Conservation (phyloP, 2,329 filamentous ascomycete genomes). For the Madurella fahalii region DNA sequence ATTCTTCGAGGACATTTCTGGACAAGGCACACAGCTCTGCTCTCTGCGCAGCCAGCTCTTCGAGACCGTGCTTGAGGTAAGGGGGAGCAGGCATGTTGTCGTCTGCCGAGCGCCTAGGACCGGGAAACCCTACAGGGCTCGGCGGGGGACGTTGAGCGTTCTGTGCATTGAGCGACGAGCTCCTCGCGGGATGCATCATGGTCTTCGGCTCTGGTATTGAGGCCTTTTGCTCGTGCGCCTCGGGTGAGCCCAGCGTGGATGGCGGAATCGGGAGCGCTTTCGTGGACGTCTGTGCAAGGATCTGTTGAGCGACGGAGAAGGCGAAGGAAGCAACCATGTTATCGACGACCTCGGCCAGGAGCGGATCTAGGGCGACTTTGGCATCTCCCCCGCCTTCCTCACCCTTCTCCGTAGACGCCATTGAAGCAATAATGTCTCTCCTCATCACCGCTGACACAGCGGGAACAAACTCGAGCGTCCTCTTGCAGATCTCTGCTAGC, state of each 20-base stretch:
- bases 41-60: conserved; percentile 76
- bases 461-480: conserved; percentile 80
- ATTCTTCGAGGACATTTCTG: conserved; percentile 70
- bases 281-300: conserved; percentile 70
- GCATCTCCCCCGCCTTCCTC: conserved; percentile 33
- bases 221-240: conserved; percentile 55
- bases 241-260: conserved; percentile 46
- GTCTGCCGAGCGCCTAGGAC: conserved; percentile 36
- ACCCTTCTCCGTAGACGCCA: conserved; percentile 40
- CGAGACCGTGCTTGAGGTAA: conserved; percentile 62
- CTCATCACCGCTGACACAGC: conserved; percentile 75
- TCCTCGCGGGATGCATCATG: conserved; percentile 64
- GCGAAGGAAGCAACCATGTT: conserved; percentile 75
- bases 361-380: conserved; percentile 30
- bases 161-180: conserved; percentile 54
- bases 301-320: conserved; percentile 71
- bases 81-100: conserved; percentile 41
- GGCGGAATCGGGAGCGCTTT: conserved; percentile 63
- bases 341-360: conserved; percentile 56
- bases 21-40: conserved; percentile 80
- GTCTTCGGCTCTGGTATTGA: conserved; percentile 65
- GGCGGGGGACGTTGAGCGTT: conserved; percentile 35
- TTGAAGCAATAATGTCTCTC: conserved; percentile 66
- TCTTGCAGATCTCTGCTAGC: conserved; percentile 80
- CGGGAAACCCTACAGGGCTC: conserved; percentile 53